A percentile compares a stretch with the other conserved stretches of the same genome.
phyloP scores from a whole-genome alignment of 768 basidiomycete species.

The Chalciporus chontae region DNA sequence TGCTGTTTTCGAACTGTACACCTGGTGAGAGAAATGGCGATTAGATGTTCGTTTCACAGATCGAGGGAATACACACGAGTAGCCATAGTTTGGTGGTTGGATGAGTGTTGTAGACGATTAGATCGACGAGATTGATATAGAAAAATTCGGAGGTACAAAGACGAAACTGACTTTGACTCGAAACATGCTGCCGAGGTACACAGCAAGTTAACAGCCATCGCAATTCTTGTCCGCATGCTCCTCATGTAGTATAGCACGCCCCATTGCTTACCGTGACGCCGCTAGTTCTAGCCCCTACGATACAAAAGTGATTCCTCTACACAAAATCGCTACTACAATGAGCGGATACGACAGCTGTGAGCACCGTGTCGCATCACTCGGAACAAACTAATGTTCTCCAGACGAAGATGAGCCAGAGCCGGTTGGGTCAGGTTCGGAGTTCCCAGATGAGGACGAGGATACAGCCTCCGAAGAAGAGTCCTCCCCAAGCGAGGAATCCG shows the following conservation, averaged over 20 bases:
- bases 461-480: constrained; percentile 1
- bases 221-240: too few species aligned
- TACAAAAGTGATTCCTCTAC: too few species aligned
- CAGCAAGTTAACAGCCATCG: too few species aligned
- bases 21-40: constrained; percentile 42
- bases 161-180: too few species aligned
- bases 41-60: not conserved
- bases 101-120: not conserved
- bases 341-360: constrained; percentile 17
- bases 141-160: too few species aligned
- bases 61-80: constrained; percentile 48
- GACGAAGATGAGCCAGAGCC: not conserved
- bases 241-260: too few species aligned
- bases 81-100: constrained; percentile 45
- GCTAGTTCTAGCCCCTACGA: too few species aligned
- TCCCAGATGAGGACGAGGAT: not conserved
- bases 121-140: not conserved
- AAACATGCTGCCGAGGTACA: too few species aligned
- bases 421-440: constrained; percentile 3
- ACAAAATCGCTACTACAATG: too few species aligned
- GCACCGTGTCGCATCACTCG: not conserved
- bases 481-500: constrained; percentile 29
- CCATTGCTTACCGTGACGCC: too few species aligned
- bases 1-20: constrained; percentile 90
- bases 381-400: not conserved